A percentile compares a stretch with the other conserved stretches of the same genome.
Conservation (phyloP, 495 filamentous ascomycete species). For the Mycothermus thermophilus region DNA sequence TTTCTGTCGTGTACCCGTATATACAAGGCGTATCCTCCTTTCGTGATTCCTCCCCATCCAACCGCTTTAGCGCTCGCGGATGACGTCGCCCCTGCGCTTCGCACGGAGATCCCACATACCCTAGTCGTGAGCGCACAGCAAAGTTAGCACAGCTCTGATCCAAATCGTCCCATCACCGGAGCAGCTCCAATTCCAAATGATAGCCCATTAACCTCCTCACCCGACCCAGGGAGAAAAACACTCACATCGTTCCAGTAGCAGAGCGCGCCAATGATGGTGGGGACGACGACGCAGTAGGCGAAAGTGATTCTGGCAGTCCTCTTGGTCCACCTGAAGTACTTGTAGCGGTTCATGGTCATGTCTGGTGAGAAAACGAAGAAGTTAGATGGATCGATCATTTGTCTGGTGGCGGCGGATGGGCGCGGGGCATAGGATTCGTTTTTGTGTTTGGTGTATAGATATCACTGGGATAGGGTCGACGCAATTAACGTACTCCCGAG, state of each 20-base stretch:
- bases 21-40: conserved; percentile 16
- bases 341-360: conserved; percentile 74
- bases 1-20: conserved; percentile 10
- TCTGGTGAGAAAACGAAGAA: conserved; percentile 35
- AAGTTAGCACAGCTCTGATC: not conserved
- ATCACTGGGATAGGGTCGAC: no score
- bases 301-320: conserved; percentile 68
- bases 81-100: conserved; percentile 71
- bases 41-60: not conserved
- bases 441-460: no score
- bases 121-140: conserved; percentile 28
- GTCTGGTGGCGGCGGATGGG: no score
- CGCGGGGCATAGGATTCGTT: no score
- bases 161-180: not conserved
- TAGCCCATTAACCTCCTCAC: not conserved
- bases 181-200: not conserved
- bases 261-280: conserved; percentile 50
- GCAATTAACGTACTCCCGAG: conserved; percentile 47
- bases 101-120: conserved; percentile 76
- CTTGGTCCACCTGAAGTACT: conserved; percentile 87
- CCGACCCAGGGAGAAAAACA: conserved; percentile 8
- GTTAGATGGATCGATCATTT: not conserved
- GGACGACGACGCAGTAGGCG: conserved; percentile 57
- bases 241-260: conserved; percentile 74
- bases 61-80: conserved; percentile 57